These are phyloP conservation scores for Entomortierella beljakovae DNA, from an alignment of 192 early-diverging fungal genomes.

Conservation along the genomic window DNA sequence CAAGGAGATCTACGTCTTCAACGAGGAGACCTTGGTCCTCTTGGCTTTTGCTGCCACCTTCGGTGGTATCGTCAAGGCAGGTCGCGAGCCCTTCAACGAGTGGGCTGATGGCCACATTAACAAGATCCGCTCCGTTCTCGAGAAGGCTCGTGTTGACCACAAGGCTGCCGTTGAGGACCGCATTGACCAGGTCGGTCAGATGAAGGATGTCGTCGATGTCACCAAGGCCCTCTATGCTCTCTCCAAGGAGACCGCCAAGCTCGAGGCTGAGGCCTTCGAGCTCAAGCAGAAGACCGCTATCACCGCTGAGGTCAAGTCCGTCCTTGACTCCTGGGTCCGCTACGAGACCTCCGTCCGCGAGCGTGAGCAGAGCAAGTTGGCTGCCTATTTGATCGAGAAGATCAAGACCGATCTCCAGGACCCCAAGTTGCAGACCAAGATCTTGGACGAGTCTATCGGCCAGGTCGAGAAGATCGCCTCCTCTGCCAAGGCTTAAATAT, in stretches of 20 bases:
- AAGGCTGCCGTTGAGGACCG: conserved; percentile 90
- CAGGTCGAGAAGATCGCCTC: conserved; percentile 57
- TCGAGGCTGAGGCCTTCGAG: conserved; percentile 95
- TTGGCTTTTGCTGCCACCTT: conserved; percentile 85
- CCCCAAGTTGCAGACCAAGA: conserved; percentile 68
- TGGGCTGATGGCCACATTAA: conserved; percentile 77
- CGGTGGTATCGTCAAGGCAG: conserved; percentile 78
- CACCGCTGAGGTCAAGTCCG: conserved; percentile 84
- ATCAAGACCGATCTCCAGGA: conserved; percentile 76
- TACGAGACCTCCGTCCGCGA: conserved; percentile 95
- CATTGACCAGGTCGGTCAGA: conserved; percentile 90
- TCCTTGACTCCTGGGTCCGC: conserved; percentile 97
- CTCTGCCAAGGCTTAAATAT: conserved; percentile 50
- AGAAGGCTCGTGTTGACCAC: conserved; percentile 91
- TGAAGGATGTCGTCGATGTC: conserved; percentile 93
- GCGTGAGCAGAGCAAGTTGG: conserved; percentile 90
- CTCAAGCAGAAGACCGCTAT: conserved; percentile 92
- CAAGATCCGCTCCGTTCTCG: conserved; percentile 85
- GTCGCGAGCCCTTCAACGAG: conserved; percentile 86
- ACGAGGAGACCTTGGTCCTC: conserved; percentile 92
- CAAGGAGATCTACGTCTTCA: conserved; percentile 98
- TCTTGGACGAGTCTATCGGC: conserved; percentile 54
- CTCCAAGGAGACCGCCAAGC: conserved; percentile 93
- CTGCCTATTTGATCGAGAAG: conserved; percentile 85
- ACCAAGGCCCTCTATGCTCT: conserved; percentile 94